Evolutionary conservation across 805 yeast species (phyloP).

Genomic region (Candida sonorensis): DNA sequence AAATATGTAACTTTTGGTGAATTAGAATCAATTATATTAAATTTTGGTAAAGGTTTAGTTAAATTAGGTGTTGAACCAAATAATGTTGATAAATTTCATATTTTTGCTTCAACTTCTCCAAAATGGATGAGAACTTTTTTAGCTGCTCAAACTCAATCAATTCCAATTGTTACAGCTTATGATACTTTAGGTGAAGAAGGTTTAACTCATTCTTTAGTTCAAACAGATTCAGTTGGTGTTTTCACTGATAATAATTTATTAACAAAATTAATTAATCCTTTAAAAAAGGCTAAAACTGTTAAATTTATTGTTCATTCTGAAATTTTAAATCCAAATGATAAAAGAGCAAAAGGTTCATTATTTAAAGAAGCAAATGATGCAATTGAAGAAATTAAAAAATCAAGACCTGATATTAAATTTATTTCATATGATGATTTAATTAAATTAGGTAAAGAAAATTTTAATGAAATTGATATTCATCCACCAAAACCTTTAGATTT

Average conservation of each 20-base stretch:
- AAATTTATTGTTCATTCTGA: conserved; percentile 70
- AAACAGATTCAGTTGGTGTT: conserved; percentile 73
- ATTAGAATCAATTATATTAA: conserved; percentile 40
- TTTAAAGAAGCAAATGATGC: conserved; percentile 54
- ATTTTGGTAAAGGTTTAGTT: conserved; percentile 69
- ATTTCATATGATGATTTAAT: conserved; percentile 59
- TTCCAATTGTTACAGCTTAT: conserved; percentile 92
- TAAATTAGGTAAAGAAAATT: conserved; percentile 51
- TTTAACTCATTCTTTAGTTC: conserved; percentile 74
- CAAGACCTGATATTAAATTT: conserved; percentile 74
- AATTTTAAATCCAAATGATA: conserved; percentile 51
- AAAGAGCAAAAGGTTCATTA: conserved; percentile 53
- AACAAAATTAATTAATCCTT: conserved; percentile 60
- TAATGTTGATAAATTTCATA: conserved; percentile 59
- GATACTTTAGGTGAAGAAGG: conserved; percentile 91
- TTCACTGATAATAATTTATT: conserved; percentile 80
- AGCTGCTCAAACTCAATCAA: conserved; percentile 69
- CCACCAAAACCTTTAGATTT: conserved; percentile 53
- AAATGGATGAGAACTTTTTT: conserved; percentile 87
- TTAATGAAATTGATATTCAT: conserved; percentile 29
- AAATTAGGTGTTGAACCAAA: conserved; percentile 64
- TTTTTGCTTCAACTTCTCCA: conserved; percentile 82
- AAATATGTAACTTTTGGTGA: conserved; percentile 57
- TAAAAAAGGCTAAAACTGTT: conserved; percentile 53
- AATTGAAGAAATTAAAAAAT: conserved; percentile 47